A percentile compares a stretch with the other conserved stretches of the same genome.
Conservation (phyloP, 169 alveolate species). For the Neospora caninum region DNA sequence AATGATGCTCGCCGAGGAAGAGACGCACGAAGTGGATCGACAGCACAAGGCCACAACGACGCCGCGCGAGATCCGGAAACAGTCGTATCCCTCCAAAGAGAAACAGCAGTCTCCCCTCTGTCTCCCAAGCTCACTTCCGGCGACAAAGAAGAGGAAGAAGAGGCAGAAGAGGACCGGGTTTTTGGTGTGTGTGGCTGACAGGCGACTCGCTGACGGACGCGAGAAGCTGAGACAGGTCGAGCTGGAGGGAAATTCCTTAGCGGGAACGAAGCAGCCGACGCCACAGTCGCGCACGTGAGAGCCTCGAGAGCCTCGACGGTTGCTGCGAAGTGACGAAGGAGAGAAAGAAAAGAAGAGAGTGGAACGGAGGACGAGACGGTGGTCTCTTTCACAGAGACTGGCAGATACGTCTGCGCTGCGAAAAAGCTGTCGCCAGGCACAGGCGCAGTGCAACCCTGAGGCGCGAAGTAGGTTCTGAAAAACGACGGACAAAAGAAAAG, state of each 20-base stretch:
- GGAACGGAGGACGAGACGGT: not conserved
- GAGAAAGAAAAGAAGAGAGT: not conserved
- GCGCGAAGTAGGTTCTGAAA: too few relatives aligned
- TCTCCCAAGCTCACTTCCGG: too few relatives aligned
- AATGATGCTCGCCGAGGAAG: too few relatives aligned
- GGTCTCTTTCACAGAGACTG: not conserved
- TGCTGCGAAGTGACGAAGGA: not conserved
- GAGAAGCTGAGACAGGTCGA: not conserved
- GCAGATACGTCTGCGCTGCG: too few relatives aligned
- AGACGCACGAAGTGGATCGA: too few relatives aligned
- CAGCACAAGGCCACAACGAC: not conserved
- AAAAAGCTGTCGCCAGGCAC: too few relatives aligned
- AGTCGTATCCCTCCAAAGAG: not conserved
- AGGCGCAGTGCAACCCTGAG: too few relatives aligned
- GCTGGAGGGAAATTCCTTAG: conserved; percentile 1
- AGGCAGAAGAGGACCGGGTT: not conserved
- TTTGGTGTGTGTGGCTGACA: not conserved
- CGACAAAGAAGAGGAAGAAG: not conserved
- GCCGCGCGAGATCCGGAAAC: not conserved
- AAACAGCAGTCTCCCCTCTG: not conserved
- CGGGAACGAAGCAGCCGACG: not conserved
- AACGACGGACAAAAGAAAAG: too few relatives aligned
- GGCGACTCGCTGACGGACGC: not conserved
- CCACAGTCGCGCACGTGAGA: not conserved
- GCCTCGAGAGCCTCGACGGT: not conserved